Conservation (phyloP, 129 eudicot genomes). For the Chrysanthemum makinoi region DNA sequence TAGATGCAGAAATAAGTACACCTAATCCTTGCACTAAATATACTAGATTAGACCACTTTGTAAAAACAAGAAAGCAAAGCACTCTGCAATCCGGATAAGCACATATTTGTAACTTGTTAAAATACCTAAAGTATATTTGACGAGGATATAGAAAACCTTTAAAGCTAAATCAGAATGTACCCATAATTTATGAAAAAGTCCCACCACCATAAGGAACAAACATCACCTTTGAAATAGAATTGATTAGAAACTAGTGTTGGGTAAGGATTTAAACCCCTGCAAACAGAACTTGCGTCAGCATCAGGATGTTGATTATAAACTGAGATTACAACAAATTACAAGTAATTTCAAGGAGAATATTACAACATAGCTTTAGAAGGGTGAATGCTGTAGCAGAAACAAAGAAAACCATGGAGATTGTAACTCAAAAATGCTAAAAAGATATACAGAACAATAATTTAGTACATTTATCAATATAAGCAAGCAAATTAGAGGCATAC, state of each 20-base stretch:
- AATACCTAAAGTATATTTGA: background rate
- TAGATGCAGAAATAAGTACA: conserved; percentile 49
- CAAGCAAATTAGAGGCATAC: too few species aligned
- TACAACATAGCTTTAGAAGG: too few species aligned
- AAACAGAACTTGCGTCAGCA: background rate
- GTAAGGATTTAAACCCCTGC: background rate
- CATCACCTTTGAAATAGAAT: conserved; percentile 48
- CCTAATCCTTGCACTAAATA: conserved; percentile 72
- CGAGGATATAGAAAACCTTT: background rate
- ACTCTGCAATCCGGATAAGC: conserved; percentile 66
- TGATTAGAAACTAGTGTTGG: background rate
- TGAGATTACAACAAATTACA: too few species aligned
- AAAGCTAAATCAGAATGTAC: conserved; percentile 29
- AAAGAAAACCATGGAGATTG: too few species aligned
- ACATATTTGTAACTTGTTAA: conserved; percentile 1
- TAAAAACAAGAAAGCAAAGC: conserved; percentile 90
- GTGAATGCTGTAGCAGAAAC: too few species aligned
- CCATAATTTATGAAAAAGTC: conserved; percentile 73
- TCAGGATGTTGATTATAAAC: too few species aligned
- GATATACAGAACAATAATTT: too few species aligned
- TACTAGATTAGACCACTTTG: conserved; percentile 81
- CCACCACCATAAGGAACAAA: conserved; percentile 80
- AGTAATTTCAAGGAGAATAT: too few species aligned
- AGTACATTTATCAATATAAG: too few species aligned
- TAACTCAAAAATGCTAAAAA: too few species aligned